Evolutionary conservation across 2,329 filamentous ascomycete genomes (phyloP), one percentile per base, ranked within the genome.

Genomic region (Exophiala mesophila): DNA sequence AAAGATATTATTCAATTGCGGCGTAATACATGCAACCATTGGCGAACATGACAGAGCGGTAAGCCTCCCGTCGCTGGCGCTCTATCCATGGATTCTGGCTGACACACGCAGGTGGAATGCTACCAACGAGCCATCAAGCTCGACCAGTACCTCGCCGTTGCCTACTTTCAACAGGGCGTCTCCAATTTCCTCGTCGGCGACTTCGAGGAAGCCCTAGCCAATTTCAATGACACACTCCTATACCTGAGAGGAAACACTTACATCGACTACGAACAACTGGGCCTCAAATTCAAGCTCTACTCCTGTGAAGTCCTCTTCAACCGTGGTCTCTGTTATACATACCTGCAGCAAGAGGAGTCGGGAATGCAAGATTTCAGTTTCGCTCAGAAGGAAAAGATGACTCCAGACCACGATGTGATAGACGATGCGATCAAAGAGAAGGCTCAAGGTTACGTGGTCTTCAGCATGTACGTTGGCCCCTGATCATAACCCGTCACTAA

Each of bases 281-380:
- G 92, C 15, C 77, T 98, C 32, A 84, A 94, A 45, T 98, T 97
- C 72, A 95, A 94, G 65, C 73, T 98, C 8, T 97, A 90, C 65
- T 96, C 92, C 1, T 98, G 92, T 68, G 92, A 98, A 60, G 90
- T 96, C 2, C 74, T 98, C 18, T 98, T 98, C 73, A 98, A 98
- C 65, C 82, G 92, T 39, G 92, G 92, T 45, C 74, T 98, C 44
- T 97, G 92, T 69, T 97, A 96, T 68, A 94, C 97, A 58, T 97
- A 97, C 61, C 75, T 97, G 20, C 86, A 94, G 60, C 88, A 97
- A 65, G 85, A 84, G 64, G 87, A 94, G 9, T 80, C 84, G 1
- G 92, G 92, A 55, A 78, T 98, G 76, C 83, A 92, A 63, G 92
- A 98, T 70, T 72, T 98, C 57, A 76, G 79, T 15, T 97, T 84